Evolutionary conservation across 352 stramenopile genomes (phyloP).

Genomic region (Pythium coloratum): DNA sequence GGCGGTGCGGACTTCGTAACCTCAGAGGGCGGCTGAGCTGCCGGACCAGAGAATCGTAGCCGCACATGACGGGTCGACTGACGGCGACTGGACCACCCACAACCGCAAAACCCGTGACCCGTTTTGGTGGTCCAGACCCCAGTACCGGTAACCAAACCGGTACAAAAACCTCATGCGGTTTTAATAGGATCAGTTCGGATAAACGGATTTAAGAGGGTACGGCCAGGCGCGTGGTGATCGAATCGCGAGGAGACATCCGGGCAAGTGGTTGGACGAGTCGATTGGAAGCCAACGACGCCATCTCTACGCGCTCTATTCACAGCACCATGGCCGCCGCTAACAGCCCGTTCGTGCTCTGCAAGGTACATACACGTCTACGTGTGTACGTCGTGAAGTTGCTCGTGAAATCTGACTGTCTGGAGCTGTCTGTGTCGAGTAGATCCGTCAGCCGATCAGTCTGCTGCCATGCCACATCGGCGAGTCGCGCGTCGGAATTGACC

Average conservation of each 20-base stretch:
- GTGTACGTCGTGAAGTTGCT: neutral
- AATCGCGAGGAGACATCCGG: constrained; percentile 24
- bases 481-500: constrained; percentile 65
- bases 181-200: neutral
- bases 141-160: constrained; percentile 1
- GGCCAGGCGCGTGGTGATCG: neutral
- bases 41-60: constrained; percentile 25
- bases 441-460: constrained; percentile 71
- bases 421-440: constrained; percentile 19
- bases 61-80: constrained; percentile 7
- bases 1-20: constrained; percentile 12
- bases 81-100: constrained; percentile 17
- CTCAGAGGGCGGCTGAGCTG: constrained; percentile 9
- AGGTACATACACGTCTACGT: constrained; percentile 27
- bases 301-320: neutral
- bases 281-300: constrained; percentile 8
- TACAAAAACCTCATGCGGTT: constrained; percentile 1
- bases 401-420: neutral
- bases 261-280: constrained; percentile 19
- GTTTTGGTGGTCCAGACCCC: constrained; percentile 15
- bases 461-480: constrained; percentile 72
- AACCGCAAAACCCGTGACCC: constrained; percentile 14
- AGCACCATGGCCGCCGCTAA: constrained; percentile 22
- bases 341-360: constrained; percentile 60
- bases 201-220: constrained; percentile 18